Evolutionary conservation across 2,329 filamentous ascomycete genomes (phyloP), one percentile per base, ranked within the genome.

Genomic region (Epichloe festucae): DNA sequence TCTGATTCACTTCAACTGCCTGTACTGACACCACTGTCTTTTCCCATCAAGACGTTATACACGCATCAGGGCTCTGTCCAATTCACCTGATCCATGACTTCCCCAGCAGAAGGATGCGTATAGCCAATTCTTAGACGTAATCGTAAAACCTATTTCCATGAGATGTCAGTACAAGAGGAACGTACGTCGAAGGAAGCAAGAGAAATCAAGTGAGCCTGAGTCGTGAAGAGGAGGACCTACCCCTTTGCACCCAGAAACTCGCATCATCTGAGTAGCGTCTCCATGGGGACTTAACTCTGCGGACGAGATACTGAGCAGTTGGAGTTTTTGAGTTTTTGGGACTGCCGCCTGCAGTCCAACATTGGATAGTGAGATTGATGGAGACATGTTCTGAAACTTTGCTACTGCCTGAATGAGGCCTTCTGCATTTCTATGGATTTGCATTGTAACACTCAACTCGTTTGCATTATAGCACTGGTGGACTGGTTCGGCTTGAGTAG

Each of bases 261-360:
- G 85, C 88, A 98, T 95, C 62, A 83, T 77, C 70, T 97, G 93
- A 54, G 85, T 89, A 15, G 89, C 91, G 64, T 95, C 89, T 42
- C 84, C 80, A 14, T 88, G 88, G 6, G 83, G 81, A 12, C 74
- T 80, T 43, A 98, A 65, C 35, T 94, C 87, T 4, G 83, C 72
- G 57, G 81, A 87, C 58, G 88, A 95, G 58, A 98, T 95, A 53
- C 85, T 88, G 65, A 94, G 85, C 57, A 98, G 72, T 65, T 96
- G 89, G 61, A 98, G 71, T 66, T 93, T 95, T 70, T 98, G 93
- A 44, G 87, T 89, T 71, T 97, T 98, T 8, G 93, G 93, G 50
- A 98, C 93, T 1, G 93, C 93, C 43, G 91, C 93, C 67, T 98
- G 93, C 57, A 98, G 68, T 27, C 87, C 88, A 34, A 97, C 87